Conservation (phyloP, 495 filamentous ascomycete genomes). For the Gamarada debralockiae region DNA sequence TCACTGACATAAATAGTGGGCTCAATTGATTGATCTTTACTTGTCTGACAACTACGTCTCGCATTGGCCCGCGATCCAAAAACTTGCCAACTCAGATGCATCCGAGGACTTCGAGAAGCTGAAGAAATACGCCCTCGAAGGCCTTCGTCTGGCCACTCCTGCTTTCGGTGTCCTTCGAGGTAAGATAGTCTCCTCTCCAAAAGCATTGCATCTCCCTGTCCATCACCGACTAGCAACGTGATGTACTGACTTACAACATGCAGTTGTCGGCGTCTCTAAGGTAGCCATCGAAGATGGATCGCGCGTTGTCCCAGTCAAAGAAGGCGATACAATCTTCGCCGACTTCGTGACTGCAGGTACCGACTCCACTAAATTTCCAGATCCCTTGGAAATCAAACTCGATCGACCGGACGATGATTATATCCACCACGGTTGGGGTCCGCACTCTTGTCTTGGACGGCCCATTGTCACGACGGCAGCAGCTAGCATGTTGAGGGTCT, state of each 20-base stretch:
- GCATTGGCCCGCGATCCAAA: slow-evolving; percentile 55
- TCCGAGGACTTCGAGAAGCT: neutral
- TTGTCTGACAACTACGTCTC: slow-evolving; percentile 47
- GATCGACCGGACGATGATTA: slow-evolving; percentile 65
- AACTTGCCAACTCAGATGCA: slow-evolving; percentile 38
- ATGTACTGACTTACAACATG: slow-evolving; percentile 35
- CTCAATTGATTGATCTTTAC: slow-evolving; percentile 77
- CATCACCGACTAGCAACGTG: slow-evolving; percentile 33
- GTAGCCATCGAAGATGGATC: no score
- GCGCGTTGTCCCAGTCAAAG: slow-evolving; percentile 22
- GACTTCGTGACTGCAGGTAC: slow-evolving; percentile 55
- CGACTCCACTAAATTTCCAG: slow-evolving; percentile 61
- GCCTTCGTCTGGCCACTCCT: neutral
- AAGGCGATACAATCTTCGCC: slow-evolving; percentile 41
- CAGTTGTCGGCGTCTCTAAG: slow-evolving; percentile 36
- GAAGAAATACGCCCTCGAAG: slow-evolving; percentile 5
- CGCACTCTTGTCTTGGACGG: slow-evolving; percentile 57
- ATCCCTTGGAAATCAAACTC: slow-evolving; percentile 59
- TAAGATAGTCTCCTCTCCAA: no score
- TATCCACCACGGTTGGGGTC: slow-evolving; percentile 59
- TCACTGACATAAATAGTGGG: slow-evolving; percentile 36
- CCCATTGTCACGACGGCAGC: slow-evolving; percentile 58
- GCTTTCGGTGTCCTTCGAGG: no score
- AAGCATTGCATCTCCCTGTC: neutral
- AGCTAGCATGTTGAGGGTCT: slow-evolving; percentile 51